Percentiles rank a stretch among this genome's conserved stretches.
phyloP scores from a whole-genome alignment of 2,329 filamentous ascomycete species.

The Claviceps pusilla region DNA sequence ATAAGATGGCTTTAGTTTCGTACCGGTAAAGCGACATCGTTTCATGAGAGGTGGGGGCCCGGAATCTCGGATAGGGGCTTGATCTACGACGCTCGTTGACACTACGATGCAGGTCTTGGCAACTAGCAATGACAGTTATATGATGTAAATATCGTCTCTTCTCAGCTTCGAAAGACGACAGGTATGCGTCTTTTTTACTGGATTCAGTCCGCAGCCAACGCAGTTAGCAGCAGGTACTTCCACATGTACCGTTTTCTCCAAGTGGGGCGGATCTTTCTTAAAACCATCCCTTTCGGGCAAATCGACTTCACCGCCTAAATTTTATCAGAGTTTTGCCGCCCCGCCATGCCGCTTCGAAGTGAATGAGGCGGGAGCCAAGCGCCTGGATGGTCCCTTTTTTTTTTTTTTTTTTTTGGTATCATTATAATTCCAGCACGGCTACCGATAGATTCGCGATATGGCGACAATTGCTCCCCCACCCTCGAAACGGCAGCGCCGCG shows the following conservation, averaged over 20 bases:
- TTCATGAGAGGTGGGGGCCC: too few relatives aligned
- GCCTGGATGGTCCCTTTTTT: background rate
- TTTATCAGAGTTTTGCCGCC: constrained; percentile 13
- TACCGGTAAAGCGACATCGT: too few relatives aligned
- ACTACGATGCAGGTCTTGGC: too few relatives aligned
- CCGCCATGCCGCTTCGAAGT: background rate
- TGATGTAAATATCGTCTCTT: background rate
- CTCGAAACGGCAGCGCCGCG: constrained; percentile 73
- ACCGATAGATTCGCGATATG: constrained; percentile 34
- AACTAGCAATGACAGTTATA: background rate
- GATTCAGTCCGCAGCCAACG: too few relatives aligned
- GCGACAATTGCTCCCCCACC: constrained; percentile 70
- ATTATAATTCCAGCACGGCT: background rate
- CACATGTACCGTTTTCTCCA: background rate
- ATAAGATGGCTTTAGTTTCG: background rate
- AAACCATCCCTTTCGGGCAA: background rate
- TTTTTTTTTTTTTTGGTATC: background rate
- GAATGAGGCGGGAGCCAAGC: background rate
- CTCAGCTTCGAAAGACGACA: background rate
- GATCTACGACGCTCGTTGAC: too few relatives aligned
- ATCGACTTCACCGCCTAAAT: constrained; percentile 13
- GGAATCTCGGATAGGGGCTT: too few relatives aligned
- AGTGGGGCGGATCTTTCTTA: background rate
- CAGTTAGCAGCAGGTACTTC: background rate
- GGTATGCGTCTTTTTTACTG: background rate